phyloP scores from a whole-genome alignment of 1,284 basidiomycete genomes.

The Omphalotus olearius region DNA sequence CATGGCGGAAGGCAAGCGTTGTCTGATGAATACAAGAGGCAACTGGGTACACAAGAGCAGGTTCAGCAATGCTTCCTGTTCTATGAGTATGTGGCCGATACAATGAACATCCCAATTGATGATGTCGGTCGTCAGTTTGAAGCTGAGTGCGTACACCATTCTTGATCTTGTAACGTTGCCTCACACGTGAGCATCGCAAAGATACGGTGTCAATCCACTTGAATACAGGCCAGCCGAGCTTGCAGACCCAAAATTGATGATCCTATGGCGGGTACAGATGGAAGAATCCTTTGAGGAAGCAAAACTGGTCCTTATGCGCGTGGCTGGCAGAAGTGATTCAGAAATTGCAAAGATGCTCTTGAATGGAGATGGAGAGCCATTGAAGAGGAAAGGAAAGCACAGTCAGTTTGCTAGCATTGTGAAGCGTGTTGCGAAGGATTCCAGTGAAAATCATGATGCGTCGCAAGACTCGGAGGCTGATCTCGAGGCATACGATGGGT shows the following conservation, averaged over 20 bases:
- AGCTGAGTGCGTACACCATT: neutral
- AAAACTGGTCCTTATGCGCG: neutral
- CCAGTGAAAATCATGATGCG: neutral
- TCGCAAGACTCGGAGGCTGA: no score
- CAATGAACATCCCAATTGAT: neutral
- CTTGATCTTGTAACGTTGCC: neutral
- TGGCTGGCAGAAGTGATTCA: neutral
- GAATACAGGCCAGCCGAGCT: neutral
- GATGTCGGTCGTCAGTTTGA: conserved; percentile 4
- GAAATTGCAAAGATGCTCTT: neutral
- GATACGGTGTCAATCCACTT: neutral
- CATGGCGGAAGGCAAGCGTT: neutral
- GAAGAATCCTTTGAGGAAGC: neutral
- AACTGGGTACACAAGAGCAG: no score
- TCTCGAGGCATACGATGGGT: no score
- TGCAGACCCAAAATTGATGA: neutral
- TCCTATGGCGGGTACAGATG: neutral
- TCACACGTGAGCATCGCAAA: neutral
- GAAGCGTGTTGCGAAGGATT: neutral
- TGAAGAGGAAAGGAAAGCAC: neutral
- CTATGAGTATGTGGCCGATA: conserved; percentile 1
- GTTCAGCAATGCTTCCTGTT: neutral
- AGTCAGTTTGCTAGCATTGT: conserved; percentile 1
- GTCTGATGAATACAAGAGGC: neutral
- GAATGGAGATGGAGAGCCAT: neutral